Percentiles rank a stretch among this genome's conserved stretches.
phyloP scores from a whole-genome alignment of 2,329 filamentous ascomycete species.

The Chaetomiaceae sp. region DNA sequence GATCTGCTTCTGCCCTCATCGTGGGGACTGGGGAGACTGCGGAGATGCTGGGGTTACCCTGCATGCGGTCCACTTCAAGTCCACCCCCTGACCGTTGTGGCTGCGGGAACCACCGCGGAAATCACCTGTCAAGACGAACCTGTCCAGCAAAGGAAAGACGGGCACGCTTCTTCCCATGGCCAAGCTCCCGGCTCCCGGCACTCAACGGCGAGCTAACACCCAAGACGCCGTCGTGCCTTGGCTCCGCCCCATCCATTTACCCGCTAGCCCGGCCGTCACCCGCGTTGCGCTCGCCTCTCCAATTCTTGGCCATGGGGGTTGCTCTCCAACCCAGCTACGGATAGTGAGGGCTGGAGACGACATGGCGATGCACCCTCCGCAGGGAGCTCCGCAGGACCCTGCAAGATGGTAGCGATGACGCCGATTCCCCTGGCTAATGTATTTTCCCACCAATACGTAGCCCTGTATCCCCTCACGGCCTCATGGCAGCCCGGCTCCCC shows the following conservation, averaged over 20 bases:
- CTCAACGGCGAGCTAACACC: constrained; percentile 2
- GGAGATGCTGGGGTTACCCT: constrained; percentile 6
- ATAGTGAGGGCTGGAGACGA: constrained; percentile 9
- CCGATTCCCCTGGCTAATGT: constrained; percentile 17
- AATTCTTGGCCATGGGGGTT: constrained; percentile 15
- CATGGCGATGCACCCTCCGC: constrained; percentile 13
- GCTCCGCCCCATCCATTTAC: constrained; percentile 18
- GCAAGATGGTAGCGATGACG: constrained; percentile 12
- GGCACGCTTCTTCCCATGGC: neutral
- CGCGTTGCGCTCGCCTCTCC: constrained; percentile 11
- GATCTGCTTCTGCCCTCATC: neutral
- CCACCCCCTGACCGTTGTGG: neutral
- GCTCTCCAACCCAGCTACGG: constrained; percentile 4
- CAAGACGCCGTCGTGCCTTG: neutral
- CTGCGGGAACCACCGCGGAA: no score
- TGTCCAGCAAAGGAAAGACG: constrained; percentile 4
- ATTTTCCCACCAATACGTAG: constrained; percentile 23
- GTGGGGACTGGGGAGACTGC: neutral
- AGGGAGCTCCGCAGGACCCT: constrained; percentile 13
- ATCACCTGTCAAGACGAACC: neutral
- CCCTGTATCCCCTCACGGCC: constrained; percentile 6
- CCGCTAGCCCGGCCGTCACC: constrained; percentile 16
- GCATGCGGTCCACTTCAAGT: neutral
- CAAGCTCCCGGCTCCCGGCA: constrained; percentile 8
- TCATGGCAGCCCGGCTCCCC: constrained; percentile 13